A percentile compares a stretch with the other conserved stretches of the same genome.
phyloP scores from a whole-genome alignment of 2,329 filamentous ascomycete genomes.

The Apiospora kogelbergensis region DNA sequence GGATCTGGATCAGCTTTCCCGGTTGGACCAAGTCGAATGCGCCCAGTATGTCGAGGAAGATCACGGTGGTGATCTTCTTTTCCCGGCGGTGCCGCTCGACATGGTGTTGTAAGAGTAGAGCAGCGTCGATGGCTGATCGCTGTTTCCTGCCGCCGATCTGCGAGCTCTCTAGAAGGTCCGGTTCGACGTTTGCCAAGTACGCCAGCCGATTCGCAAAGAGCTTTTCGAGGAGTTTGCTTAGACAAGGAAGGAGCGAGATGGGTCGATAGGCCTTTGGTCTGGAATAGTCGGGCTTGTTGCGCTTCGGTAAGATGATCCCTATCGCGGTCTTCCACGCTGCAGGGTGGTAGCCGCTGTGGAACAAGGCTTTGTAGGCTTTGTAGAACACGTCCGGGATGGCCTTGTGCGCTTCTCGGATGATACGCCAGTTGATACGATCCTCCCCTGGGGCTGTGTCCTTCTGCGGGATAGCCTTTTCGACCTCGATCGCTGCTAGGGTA shows the following conservation, averaged over 20 bases:
- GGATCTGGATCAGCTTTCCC: neutral
- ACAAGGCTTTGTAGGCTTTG: neutral
- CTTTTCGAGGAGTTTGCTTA: neutral
- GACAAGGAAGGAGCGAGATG: slow-evolving; percentile 2
- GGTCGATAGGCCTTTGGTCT: neutral
- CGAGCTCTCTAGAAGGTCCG: neutral
- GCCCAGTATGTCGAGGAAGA: neutral
- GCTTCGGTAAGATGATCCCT: neutral
- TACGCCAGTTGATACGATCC: neutral
- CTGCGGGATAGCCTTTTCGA: too few species aligned
- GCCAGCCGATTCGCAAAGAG: neutral
- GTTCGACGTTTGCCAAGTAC: neutral
- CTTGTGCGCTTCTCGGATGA: neutral
- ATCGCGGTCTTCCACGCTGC: neutral
- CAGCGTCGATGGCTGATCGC: neutral
- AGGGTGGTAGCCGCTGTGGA: neutral
- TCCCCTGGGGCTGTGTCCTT: too few species aligned
- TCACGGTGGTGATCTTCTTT: too few species aligned
- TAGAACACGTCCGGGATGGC: too few species aligned
- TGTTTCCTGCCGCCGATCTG: neutral
- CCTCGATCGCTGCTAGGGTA: too few species aligned
- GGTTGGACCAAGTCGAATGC: neutral
- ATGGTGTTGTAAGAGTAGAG: neutral
- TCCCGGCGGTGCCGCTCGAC: too few species aligned
- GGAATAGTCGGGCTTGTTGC: neutral